phyloP scores from a whole-genome alignment of 1,284 basidiomycete species.

The Rhodotorula sp. region DNA sequence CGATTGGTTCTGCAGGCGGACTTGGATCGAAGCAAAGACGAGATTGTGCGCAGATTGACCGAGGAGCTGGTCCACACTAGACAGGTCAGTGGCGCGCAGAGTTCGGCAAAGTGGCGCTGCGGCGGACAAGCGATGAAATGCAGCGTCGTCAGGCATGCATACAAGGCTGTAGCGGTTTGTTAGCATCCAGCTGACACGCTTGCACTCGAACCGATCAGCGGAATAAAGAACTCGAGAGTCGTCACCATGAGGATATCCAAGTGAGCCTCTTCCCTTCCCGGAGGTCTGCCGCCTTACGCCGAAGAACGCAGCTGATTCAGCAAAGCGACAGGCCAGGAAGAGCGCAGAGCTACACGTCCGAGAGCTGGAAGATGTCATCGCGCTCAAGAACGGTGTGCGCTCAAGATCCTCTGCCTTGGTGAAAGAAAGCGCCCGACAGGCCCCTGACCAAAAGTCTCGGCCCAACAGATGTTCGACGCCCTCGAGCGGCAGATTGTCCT shows the following conservation, averaged over 20 bases:
- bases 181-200: neutral
- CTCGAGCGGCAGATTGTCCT: constrained; percentile 12
- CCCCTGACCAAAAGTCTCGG: neutral
- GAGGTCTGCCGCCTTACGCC: too few relatives aligned
- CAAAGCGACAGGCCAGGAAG: constrained; percentile 5
- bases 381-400: constrained; percentile 21
- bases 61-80: constrained; percentile 5
- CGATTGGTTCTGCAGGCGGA: neutral
- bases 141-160: too few relatives aligned
- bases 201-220: neutral
- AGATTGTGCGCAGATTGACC: constrained; percentile 13
- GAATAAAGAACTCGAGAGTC: constrained; percentile 11
- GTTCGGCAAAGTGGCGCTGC: neutral
- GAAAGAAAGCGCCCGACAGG: too few relatives aligned
- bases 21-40: constrained; percentile 9
- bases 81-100: constrained; percentile 5
- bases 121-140: neutral
- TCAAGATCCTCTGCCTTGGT: neutral
- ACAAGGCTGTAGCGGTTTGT: neutral
- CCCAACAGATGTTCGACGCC: constrained; percentile 18
- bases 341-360: constrained; percentile 13
- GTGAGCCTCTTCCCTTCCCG: constrained; percentile 1
- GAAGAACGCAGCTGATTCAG: neutral
- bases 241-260: neutral
- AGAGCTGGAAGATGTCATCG: constrained; percentile 27